Base-by-base conservation (phyloP, 2,329 filamentous ascomycete species). In the Colletotrichum musae region DNA sequence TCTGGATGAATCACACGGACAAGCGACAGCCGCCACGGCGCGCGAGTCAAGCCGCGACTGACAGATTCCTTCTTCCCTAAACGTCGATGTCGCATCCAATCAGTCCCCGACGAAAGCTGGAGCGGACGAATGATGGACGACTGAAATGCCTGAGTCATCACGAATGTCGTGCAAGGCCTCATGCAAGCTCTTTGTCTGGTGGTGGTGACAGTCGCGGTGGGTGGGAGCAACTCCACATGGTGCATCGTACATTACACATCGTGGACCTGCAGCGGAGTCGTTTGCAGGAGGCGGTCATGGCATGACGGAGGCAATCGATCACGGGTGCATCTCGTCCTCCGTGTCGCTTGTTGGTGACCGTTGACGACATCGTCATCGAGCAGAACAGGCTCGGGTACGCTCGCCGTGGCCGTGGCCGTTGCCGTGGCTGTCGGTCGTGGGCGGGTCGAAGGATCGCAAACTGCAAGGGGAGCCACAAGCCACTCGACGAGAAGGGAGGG, bases 381-480 rank as follows among this genome's bases (percentile, higher is more conserved):
- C 39, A 47, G 18, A 21, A n/a, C 32, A 54, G 56, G 41, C 47
- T 45, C 48, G 60, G 65, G 65, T 64, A 68, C 60, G 9, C 32
- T 65, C 32, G 16, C 61, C 48, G 43, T 60, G n/a, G 24, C 39
- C 41, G 41, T n/a, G 24, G 48, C 32, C 32, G 32, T 36, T 47
- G 18, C 18, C 36, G 26, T 12, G 32, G 47, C 41, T 26, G 53
- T 50, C 12, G 41, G 16, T 26, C 41, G 43, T 7, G 48, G 41
- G 51, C 32, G 41, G 43, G 13, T 41, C 18, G 51, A 69, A 57
- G 66, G 66, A 69, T 66, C 3, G 50, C 50, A 51, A 43, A 43
- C 50, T 69, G 67, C 67, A 61, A 61, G 62, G 66, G 62, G 57
- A 56, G 62, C 66, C 66, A 66, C 26, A 43, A 52, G 63, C 21